Base-by-base conservation (phyloP, 2,329 filamentous ascomycete genomes). In the Colletotrichum somersetense region DNA sequence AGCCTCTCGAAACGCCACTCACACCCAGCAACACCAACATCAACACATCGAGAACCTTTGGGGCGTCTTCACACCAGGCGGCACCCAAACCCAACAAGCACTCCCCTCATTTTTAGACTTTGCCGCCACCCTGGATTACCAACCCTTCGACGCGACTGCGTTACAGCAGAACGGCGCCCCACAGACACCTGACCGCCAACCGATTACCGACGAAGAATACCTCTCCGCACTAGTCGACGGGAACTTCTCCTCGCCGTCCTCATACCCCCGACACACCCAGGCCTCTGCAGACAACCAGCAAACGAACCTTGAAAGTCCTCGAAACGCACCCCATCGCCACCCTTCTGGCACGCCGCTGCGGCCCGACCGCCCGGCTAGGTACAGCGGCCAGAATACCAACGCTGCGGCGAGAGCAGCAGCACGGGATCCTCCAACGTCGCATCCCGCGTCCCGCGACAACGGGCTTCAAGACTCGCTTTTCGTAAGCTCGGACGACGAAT, bases 191-290 rank as follows among this genome's bases (percentile, higher is more conserved):
- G 48, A 48, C 33, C 71, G 40, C 48, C 62, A 73, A 18, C 50
- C 56, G 12, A 62, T 66, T 56, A 67, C 62, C 33, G 75, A 79
- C 52, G 67, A 74, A 20, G 67, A 74, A 20, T 76, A 76, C 46
- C 72, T 82, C 26, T 65, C 64, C 52, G 74, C 71, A n/a, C 66
- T 83, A 35, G 72, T 75, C 52, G 76, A 78, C 50, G 71, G 71
- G 62, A 77, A 80, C 18, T 81, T 81, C 65, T 83, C 81, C 65
- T 83, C 81, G 2, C 81, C 81, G 30, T 82, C 81, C 26, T 77
- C 74, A 18, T 82, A 82, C 62, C 79, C 80, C 6, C 74, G 77
- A 50, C 79, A 82, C 71, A 75, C 72, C 26, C 57, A 68, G 44
- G n/a, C 74, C 50, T 68, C 73, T 58, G 67, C 73, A 58, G 56